These are phyloP conservation scores for Teratosphaeria destructans DNA, from an alignment of 2,329 filamentous ascomycete genomes.

Conservation along the genomic window DNA sequence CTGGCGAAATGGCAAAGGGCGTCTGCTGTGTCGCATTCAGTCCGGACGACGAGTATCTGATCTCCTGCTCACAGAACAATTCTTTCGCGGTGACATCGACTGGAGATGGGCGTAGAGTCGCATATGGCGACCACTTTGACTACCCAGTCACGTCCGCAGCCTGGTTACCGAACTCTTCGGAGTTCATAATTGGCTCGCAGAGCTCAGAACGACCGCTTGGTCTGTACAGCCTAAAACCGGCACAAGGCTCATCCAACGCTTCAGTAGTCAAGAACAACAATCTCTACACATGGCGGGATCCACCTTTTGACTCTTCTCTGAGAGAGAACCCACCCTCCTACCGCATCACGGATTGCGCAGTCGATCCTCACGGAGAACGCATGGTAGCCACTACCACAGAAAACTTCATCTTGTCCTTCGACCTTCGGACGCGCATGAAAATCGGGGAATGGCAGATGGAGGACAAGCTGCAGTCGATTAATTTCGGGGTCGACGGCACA, in stretches of 20 bases:
- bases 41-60: constrained; percentile 75
- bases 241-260: background rate
- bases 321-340: constrained; percentile 45
- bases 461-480: constrained; percentile 64
- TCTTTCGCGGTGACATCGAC: constrained; percentile 25
- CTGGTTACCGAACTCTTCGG: constrained; percentile 71
- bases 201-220: constrained; percentile 57
- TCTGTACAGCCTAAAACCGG: constrained; percentile 31
- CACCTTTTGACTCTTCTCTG: constrained; percentile 46
- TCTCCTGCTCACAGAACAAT: constrained; percentile 55
- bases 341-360: constrained; percentile 73
- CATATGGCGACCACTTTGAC: constrained; percentile 58
- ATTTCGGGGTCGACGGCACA: constrained; percentile 69
- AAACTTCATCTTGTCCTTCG: constrained; percentile 67
- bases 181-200: constrained; percentile 70
- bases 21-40: constrained; percentile 84
- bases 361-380: constrained; percentile 68
- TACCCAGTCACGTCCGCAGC: constrained; percentile 80
- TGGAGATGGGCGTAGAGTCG: constrained; percentile 46
- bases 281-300: constrained; percentile 26
- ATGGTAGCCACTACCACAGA: constrained; percentile 68
- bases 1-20: constrained; percentile 31
- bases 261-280: constrained; percentile 18
- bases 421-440: constrained; percentile 54
- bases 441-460: constrained; percentile 64